phyloP scores from a whole-genome alignment of 768 basidiomycete species.

The Coprinopsis strossmayeri region DNA sequence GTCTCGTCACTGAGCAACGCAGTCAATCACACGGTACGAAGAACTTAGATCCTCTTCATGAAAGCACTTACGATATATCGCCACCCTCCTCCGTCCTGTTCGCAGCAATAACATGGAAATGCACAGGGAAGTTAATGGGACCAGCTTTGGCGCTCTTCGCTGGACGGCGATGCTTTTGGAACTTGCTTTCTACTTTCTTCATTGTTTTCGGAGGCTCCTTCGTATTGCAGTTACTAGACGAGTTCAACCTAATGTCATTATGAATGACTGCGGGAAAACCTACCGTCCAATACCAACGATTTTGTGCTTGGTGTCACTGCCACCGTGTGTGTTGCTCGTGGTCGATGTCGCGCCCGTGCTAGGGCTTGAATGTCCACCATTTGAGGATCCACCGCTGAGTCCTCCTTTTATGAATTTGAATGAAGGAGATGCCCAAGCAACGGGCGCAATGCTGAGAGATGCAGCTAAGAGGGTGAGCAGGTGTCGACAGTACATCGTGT shows the following conservation, averaged over 20 bases:
- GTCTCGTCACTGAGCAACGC: neutral
- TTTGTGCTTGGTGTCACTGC: neutral
- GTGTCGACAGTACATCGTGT: neutral
- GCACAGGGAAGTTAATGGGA: conserved; percentile 21
- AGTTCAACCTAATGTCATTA: too few species aligned
- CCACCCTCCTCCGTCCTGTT: conserved; percentile 24
- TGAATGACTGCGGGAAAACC: too few species aligned
- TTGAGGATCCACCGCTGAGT: neutral
- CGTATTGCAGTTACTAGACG: conserved; percentile 26
- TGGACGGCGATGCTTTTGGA: conserved; percentile 25
- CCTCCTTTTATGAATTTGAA: neutral
- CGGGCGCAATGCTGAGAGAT: neutral
- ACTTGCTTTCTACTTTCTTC: conserved; percentile 29
- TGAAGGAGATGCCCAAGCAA: neutral
- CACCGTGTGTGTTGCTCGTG: neutral
- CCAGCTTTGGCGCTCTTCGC: conserved; percentile 4
- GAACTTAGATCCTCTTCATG: too few species aligned
- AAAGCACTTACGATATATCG: too few species aligned
- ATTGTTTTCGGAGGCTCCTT: conserved; percentile 25
- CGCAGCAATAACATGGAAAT: conserved; percentile 30
- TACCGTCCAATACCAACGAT: neutral
- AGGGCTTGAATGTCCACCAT: neutral
- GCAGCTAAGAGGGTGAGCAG: neutral
- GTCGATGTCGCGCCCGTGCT: neutral
- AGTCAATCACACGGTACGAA: neutral